Conservation (phyloP, 1,284 basidiomycete genomes). For the Ceratobasidium sp. region DNA sequence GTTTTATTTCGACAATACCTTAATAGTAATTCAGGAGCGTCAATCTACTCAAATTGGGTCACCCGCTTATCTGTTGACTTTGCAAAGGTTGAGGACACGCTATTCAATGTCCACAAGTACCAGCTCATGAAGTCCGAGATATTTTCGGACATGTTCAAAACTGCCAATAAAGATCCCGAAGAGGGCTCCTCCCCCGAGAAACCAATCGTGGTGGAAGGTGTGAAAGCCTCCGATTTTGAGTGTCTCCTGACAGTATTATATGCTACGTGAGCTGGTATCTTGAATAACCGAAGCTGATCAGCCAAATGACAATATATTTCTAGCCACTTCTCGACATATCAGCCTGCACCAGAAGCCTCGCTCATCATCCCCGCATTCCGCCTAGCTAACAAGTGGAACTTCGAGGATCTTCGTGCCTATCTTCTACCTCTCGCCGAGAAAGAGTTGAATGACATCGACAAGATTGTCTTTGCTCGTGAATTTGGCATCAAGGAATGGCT, state of each 20-base stretch:
- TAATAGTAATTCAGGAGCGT: neutral
- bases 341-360: neutral
- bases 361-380: constrained; percentile 4
- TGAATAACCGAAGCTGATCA: no score
- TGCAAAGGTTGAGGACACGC: constrained; percentile 1
- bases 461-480: constrained; percentile 39
- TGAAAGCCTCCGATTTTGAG: constrained; percentile 3
- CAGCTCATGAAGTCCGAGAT: constrained; percentile 17
- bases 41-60: no score
- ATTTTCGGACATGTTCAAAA: constrained; percentile 13
- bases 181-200: neutral
- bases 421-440: constrained; percentile 2
- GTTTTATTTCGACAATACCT: constrained; percentile 8
- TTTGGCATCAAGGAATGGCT: constrained; percentile 40
- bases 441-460: constrained; percentile 37
- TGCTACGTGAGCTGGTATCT: constrained; percentile 28
- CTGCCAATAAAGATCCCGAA: neutral
- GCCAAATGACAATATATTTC: no score
- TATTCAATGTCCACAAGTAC: constrained; percentile 30
- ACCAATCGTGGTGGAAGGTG: constrained; percentile 7
- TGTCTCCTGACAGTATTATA: neutral
- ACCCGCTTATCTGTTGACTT: no score
- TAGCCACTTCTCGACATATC: constrained; percentile 17
- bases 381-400: constrained; percentile 2
- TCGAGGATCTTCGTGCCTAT: neutral